Percentiles rank a stretch among this genome's conserved stretches.
These are phyloP conservation scores for Alternaria panax DNA, from an alignment of 2,329 filamentous ascomycete genomes.

Conservation along the genomic window DNA sequence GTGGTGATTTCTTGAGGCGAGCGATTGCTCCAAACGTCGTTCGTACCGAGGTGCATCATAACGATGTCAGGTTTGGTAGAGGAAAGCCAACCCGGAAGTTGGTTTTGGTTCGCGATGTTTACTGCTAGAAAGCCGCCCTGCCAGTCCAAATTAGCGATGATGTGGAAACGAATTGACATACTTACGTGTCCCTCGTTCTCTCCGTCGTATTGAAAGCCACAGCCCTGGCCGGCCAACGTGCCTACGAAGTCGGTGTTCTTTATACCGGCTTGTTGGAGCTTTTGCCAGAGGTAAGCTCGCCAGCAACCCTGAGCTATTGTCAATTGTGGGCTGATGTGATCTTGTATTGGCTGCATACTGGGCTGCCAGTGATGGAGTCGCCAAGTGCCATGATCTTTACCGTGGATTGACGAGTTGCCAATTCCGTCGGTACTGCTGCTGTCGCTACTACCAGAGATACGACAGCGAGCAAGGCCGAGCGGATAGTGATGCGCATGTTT, in stretches of 20 bases:
- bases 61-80: conserved; percentile 51
- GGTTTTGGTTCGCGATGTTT: conserved; percentile 49
- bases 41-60: conserved; percentile 54
- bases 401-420: conserved; percentile 15
- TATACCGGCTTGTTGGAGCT: conserved; percentile 28
- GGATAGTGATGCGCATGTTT: conserved; percentile 2
- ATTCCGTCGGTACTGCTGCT: conserved; percentile 7
- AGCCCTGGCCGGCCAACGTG: conserved; percentile 43
- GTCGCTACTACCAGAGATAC: neutral
- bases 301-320: conserved; percentile 36
- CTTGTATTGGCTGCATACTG: conserved; percentile 7
- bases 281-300: conserved; percentile 37
- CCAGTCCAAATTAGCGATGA: neutral
- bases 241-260: conserved; percentile 40
- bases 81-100: conserved; percentile 48
- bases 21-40: conserved; percentile 50
- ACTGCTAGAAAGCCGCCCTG: conserved; percentile 34
- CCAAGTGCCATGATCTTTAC: conserved; percentile 37
- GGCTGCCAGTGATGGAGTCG: conserved; percentile 34
- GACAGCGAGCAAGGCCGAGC: neutral
- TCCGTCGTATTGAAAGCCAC: conserved; percentile 52
- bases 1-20: conserved; percentile 38
- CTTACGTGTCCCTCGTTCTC: conserved; percentile 53
- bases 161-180: no score
- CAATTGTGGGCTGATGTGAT: neutral